Base-by-base conservation (phyloP, 305 asterid genomes). In the Fraxinus sp. region DNA sequence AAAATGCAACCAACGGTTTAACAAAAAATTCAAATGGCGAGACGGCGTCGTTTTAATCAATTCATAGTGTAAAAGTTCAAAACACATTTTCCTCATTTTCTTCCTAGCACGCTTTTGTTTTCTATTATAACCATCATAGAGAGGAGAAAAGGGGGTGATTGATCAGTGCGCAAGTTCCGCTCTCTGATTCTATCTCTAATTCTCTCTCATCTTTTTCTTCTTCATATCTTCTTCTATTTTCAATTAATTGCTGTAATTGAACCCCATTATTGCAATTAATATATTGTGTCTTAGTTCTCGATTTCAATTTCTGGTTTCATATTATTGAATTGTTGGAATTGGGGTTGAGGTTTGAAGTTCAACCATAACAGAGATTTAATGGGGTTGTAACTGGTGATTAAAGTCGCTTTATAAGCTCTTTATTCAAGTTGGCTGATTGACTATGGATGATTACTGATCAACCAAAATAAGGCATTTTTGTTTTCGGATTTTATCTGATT, bases 401-500 rank as follows among this genome's bases (percentile, higher is more conserved):
- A 70, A 14, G 30, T 70, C 0, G 33, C 11, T 68, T 37, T 16
- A 10, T 70, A 5, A 13, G 13, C 35, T 30, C 39, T 70, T 70
- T 28, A 30, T 13, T 30, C 41, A 28, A 28, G 7, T 20, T 11
- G n/a, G 20, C 36, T 13, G 74, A 13, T 68, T 68, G 74, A 68
- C 37, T 26, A 11, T 68, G 20, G 20, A 68, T 26, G 37, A 32
- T 68, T 9, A 64, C 0, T 22, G 14, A 49, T 52, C 59, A 26
- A 70, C 22, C 7, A 66, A 78, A 81, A 41, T 26, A 39, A 5
- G 35, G 64, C 33, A 49, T 66, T 83, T 74, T 9, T 36, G 80
- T 28, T 14, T 41, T 62, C 37, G 18, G 24, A 32, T 59, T 83
- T 77, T 77, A 41, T 75, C 62, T 64, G 30, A 78, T 46, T 77